Percentiles rank a stretch among this genome's conserved stretches.
Conservation (phyloP, 495 filamentous ascomycete species). For the Aspergillus baeticus region DNA sequence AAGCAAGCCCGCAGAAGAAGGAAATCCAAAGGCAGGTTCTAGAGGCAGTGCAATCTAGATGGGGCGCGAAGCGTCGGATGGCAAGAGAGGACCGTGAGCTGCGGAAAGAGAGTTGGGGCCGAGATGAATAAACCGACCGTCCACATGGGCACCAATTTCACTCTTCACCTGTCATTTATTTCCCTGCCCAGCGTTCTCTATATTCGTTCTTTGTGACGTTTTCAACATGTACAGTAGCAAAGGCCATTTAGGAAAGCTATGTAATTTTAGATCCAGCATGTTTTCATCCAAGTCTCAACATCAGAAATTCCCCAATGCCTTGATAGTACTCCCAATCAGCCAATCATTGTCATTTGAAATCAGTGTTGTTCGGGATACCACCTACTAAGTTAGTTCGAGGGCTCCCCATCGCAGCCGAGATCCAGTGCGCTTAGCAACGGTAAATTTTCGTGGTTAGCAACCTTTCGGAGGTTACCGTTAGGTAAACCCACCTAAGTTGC, state of each 20-base stretch:
- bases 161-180: background rate
- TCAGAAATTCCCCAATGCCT: background rate
- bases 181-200: background rate
- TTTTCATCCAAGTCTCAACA: background rate
- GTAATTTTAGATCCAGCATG: slow-evolving; percentile 18
- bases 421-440: slow-evolving; percentile 16
- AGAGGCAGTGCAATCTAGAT: slow-evolving; percentile 64
- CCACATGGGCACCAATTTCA: background rate
- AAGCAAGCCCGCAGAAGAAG: slow-evolving; percentile 47
- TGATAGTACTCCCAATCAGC: background rate
- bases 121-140: slow-evolving; percentile 39
- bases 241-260: slow-evolving; percentile 6
- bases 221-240: slow-evolving; percentile 8
- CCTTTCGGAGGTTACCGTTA: slow-evolving; percentile 8
- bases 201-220: background rate
- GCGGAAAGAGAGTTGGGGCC: slow-evolving; percentile 60
- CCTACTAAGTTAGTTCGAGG: background rate
- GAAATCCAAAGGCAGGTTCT: slow-evolving; percentile 52
- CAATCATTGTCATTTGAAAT: background rate
- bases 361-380: background rate
- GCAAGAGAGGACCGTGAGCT: slow-evolving; percentile 73
- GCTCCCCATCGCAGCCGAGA: background rate
- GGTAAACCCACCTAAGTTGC: slow-evolving; percentile 8
- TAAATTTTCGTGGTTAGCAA: background rate
- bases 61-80: slow-evolving; percentile 67